phyloP scores from a whole-genome alignment of 2,329 filamentous ascomycete species.

The Karstenula rhodostoma region DNA sequence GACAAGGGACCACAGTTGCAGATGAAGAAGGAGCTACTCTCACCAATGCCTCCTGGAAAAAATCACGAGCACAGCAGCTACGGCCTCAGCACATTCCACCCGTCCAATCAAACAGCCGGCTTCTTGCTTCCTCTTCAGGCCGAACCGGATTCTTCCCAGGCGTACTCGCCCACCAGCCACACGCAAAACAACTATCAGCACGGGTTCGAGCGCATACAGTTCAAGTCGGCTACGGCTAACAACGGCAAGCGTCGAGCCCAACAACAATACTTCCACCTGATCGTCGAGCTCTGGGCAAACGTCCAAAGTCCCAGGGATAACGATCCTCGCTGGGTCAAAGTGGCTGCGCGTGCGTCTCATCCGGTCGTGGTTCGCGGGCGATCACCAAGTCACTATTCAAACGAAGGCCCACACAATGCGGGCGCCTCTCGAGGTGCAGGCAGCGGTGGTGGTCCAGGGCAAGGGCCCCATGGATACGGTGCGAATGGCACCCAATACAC shows the following conservation, averaged over 20 bases:
- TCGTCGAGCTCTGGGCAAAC: constrained; percentile 69
- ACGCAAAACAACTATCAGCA: constrained; percentile 56
- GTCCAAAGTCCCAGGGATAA: constrained; percentile 41
- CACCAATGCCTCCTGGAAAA: constrained; percentile 68
- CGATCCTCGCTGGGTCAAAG: constrained; percentile 46
- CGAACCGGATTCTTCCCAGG: constrained; percentile 40
- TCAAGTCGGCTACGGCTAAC: constrained; percentile 92
- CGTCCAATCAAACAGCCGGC: constrained; percentile 40
- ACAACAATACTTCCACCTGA: constrained; percentile 92
- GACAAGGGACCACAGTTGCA: constrained; percentile 85
- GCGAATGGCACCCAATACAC: constrained; percentile 63
- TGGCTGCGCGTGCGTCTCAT: constrained; percentile 45
- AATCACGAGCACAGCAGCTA: constrained; percentile 50
- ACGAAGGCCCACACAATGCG: constrained; percentile 55
- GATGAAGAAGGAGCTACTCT: constrained; percentile 74
- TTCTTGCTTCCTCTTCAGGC: constrained; percentile 55
- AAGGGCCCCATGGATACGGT: constrained; percentile 67
- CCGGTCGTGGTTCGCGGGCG: constrained; percentile 52
- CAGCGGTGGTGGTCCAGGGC: constrained; percentile 40
- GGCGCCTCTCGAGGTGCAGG: constrained; percentile 44
- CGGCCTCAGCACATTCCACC: constrained; percentile 50
- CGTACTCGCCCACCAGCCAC: constrained; percentile 46
- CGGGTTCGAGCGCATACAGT: constrained; percentile 88
- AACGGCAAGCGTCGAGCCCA: constrained; percentile 90
- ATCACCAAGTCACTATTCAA: constrained; percentile 55